Evolutionary conservation across 208 protist genomes (phyloP), one percentile per base, ranked within the genome.

Genomic region (Novymonas esmeraldas): DNA sequence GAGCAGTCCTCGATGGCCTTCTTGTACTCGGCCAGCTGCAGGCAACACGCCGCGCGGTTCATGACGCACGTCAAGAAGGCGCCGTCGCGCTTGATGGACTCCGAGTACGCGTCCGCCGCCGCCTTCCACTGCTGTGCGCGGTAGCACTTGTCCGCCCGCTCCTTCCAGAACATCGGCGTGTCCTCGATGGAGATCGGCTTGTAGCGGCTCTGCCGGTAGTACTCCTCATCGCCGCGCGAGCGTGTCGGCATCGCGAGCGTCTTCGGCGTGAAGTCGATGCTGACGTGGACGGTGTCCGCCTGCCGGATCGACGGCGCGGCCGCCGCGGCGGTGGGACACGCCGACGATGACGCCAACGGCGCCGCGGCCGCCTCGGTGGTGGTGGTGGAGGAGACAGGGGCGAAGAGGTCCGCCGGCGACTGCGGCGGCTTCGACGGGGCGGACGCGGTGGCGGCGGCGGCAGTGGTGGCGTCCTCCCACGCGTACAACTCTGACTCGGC

Each of bases 161-260:
- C 87, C 72, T 97, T 97, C 87, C 89, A 97, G 64, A 95, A 96
- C 81, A 96, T 93, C 14, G 93, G 93, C 46, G 86, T 95, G 68
- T 97, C 93, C 75, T 95, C 86, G n/a, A 96, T 81, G 11, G 78
- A 87, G 10, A 93, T 84, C 11, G 93, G 93, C 66, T 95, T 96
- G 82, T 96, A 97, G 73, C 91, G 86, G 60, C 90, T 96, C 61
- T 86, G 79, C 29, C 91, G 90, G 71, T 97, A 97, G 81, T 94
- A 94, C 62, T 96, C 90, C 51, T 97, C 91, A 60, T 97, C 93
- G 16, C 88, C 89, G 46, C 90, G 85, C 5, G 90, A 93, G 31
- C 93, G 90, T 9, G 84, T 89, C 3, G 93, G 93, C 73, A 96
- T 82, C 52, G 85, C 58, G 13, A 84, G 69, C 16, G 78, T 65